Conservation (phyloP, 1,284 basidiomycete species). For the Rhodotorula sp. region DNA sequence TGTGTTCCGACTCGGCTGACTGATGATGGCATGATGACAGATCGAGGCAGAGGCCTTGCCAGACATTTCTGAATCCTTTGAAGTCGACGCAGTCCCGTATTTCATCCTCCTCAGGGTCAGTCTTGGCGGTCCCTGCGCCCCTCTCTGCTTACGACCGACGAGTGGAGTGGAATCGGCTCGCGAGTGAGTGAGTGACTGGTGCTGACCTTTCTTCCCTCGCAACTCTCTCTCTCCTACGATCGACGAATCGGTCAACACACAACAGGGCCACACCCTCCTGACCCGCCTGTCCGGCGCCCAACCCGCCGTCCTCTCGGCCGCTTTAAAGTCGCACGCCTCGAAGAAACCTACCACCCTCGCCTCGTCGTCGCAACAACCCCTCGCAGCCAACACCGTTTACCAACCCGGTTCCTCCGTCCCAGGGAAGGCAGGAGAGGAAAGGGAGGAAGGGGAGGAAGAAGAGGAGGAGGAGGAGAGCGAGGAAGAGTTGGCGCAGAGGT, state of each 20-base stretch:
- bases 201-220: background rate
- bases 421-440: constrained; percentile 50
- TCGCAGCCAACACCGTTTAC: constrained; percentile 27
- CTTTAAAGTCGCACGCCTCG: constrained; percentile 58
- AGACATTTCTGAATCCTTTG: constrained; percentile 91
- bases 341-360: constrained; percentile 44
- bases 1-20: too few species aligned
- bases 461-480: constrained; percentile 56
- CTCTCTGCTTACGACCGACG: too few species aligned
- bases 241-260: background rate
- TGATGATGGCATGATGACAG: constrained; percentile 50
- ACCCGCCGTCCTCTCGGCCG: constrained; percentile 63
- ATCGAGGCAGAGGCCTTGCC: constrained; percentile 85
- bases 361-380: constrained; percentile 44
- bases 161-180: too few species aligned
- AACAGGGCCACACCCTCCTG: constrained; percentile 84
- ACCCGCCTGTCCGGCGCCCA: constrained; percentile 80
- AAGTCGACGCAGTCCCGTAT: constrained; percentile 84
- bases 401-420: constrained; percentile 38
- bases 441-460: constrained; percentile 55
- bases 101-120: constrained; percentile 78
- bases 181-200: constrained; percentile 45
- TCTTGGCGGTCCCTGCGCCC: constrained; percentile 49
- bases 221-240: too few species aligned
- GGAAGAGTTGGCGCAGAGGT: constrained; percentile 65